Evolutionary conservation across 345 rosid species (phyloP).

Genomic region (Arabis alpina): DNA sequence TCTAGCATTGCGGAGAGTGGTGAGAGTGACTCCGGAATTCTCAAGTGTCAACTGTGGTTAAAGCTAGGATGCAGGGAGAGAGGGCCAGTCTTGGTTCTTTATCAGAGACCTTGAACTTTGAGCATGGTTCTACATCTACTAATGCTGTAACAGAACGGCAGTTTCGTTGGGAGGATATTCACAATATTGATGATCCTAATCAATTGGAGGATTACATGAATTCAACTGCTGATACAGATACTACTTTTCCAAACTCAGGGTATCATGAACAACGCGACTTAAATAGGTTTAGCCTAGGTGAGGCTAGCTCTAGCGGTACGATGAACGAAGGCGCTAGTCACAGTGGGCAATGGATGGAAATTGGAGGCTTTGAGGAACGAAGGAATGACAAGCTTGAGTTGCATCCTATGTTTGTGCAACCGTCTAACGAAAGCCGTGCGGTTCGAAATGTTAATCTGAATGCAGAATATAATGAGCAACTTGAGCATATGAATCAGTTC

Average conservation of each 20-base stretch:
- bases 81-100: conserved; percentile 75
- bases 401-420: conserved; percentile 50
- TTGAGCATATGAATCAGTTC: too few species aligned
- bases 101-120: conserved; percentile 73
- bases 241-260: conserved; percentile 48
- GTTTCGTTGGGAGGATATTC: conserved; percentile 65
- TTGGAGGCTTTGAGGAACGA: conserved; percentile 59
- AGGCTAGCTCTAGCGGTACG: conserved; percentile 48
- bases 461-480: too few species aligned
- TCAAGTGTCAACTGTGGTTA: conserved; percentile 23
- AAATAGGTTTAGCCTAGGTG: conserved; percentile 54
- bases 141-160: conserved; percentile 64
- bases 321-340: conserved; percentile 45
- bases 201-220: conserved; percentile 54
- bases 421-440: conserved; percentile 45
- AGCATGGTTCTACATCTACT: conserved; percentile 75
- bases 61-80: conserved; percentile 83
- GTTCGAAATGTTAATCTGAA: conserved; percentile 47
- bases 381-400: conserved; percentile 47
- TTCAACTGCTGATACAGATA: conserved; percentile 50
- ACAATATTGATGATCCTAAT: conserved; percentile 53
- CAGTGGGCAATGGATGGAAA: conserved; percentile 51
- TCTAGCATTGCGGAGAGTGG: conserved; percentile 18
- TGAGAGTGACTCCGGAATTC: conserved; percentile 36
- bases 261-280: conserved; percentile 57